Conservation (phyloP, 768 basidiomycete genomes). For the Roridomyces roridus region DNA sequence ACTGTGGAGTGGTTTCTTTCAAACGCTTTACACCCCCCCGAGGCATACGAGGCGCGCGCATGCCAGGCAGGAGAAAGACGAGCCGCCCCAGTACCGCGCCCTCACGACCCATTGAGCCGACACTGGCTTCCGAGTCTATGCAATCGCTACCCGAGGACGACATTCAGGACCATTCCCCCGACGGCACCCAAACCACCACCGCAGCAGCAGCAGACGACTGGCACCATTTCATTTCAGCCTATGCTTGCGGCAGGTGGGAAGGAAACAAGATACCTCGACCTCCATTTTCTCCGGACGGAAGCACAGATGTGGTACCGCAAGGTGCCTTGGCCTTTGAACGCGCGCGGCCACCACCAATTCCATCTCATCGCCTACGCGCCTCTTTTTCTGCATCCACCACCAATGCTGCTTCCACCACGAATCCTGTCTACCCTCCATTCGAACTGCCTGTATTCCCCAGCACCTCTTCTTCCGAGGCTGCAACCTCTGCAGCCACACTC, state of each 20-base stretch:
- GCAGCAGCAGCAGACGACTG: constrained; percentile 51
- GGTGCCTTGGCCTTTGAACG: constrained; percentile 31
- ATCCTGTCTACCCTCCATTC: constrained; percentile 25
- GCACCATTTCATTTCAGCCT: constrained; percentile 78
- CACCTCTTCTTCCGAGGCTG: neutral
- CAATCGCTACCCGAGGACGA: constrained; percentile 12
- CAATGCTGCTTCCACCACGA: constrained; percentile 33
- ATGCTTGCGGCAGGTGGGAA: constrained; percentile 81
- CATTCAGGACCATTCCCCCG: neutral
- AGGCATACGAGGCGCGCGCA: too few relatives aligned
- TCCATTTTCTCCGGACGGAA: constrained; percentile 37
- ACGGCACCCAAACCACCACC: neutral
- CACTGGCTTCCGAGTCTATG: constrained; percentile 7
- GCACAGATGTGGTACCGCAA: constrained; percentile 30
- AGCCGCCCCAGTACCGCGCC: constrained; percentile 12
- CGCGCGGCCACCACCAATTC: constrained; percentile 1
- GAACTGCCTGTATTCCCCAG: neutral
- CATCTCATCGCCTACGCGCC: constrained; percentile 19
- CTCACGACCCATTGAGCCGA: neutral
- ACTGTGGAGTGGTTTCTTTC: too few relatives aligned
- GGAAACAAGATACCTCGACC: constrained; percentile 72
- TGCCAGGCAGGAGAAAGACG: too few relatives aligned
- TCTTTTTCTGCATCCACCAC: constrained; percentile 26
- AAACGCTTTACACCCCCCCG: too few relatives aligned
- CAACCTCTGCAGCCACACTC: neutral